These are phyloP conservation scores for Verticillium longisporum DNA, from an alignment of 2,329 filamentous ascomycete genomes.

Conservation along the genomic window DNA sequence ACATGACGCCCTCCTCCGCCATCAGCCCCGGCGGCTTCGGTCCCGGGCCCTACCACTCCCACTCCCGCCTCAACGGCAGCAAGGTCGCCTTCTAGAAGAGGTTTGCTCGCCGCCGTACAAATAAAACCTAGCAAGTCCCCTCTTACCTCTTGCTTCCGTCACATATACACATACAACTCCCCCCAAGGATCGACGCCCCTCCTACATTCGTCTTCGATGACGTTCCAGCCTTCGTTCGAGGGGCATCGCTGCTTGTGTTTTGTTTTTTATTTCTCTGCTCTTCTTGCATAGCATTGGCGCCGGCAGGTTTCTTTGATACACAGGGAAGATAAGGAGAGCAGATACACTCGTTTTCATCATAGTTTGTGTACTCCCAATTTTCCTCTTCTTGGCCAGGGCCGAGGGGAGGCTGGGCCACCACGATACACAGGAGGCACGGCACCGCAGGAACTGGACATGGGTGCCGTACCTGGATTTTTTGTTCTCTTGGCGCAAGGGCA, in stretches of 20 bases:
- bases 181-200: too few relatives aligned
- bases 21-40: slow-evolving; percentile 20
- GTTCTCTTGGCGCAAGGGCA: background rate
- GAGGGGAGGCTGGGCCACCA: background rate
- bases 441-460: background rate
- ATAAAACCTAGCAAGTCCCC: background rate
- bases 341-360: background rate
- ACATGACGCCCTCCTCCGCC: slow-evolving; percentile 21
- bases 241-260: background rate
- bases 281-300: slow-evolving; percentile 11
- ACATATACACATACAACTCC: background rate
- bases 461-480: background rate
- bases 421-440: background rate
- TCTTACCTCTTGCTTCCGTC: background rate
- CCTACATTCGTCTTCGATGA: background rate
- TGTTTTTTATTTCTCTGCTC: background rate
- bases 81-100: slow-evolving; percentile 27
- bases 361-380: background rate
- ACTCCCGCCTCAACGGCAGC: slow-evolving; percentile 28
- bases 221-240: background rate
- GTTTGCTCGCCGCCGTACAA: background rate
- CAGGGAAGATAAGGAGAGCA: background rate
- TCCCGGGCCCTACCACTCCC: slow-evolving; percentile 7
- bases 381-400: too few relatives aligned
- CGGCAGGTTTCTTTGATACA: background rate